A percentile compares a stretch with the other conserved stretches of the same genome.
Evolutionary conservation across 768 basidiomycete genomes (phyloP).

Genomic region (Leccinum sublutescens): DNA sequence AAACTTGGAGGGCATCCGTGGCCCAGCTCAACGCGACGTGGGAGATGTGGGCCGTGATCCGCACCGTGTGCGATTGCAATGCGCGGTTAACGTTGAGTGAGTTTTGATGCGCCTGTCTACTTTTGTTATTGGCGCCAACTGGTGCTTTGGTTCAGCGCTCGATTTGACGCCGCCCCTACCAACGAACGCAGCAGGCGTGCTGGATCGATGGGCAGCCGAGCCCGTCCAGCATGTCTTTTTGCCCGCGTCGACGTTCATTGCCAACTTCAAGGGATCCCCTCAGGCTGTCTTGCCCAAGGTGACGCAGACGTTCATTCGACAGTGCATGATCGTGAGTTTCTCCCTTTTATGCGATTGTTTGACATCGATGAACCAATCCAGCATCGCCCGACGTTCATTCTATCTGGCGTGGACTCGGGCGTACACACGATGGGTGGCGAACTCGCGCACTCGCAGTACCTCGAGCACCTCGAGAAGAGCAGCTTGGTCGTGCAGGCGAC

Average conservation of each 20-base stretch:
- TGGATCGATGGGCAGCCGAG: constrained; percentile 91
- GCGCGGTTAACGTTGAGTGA: constrained; percentile 72
- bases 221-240: constrained; percentile 87
- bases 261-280: constrained; percentile 97
- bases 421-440: constrained; percentile 82
- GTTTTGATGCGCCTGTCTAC: constrained; percentile 34
- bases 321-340: constrained; percentile 76
- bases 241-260: constrained; percentile 88
- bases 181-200: constrained; percentile 65
- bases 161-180: constrained; percentile 91
- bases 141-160: constrained; percentile 81
- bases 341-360: too few species aligned
- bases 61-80: constrained; percentile 85
- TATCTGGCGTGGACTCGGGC: constrained; percentile 63
- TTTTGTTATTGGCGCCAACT: neutral
- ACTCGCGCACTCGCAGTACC: constrained; percentile 85
- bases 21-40: constrained; percentile 74
- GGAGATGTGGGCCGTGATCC: constrained; percentile 99
- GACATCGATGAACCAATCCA: constrained; percentile 38
- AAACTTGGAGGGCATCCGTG: constrained; percentile 42
- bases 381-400: constrained; percentile 84
- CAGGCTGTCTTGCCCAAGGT: constrained; percentile 91
- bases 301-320: constrained; percentile 86
- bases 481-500: constrained; percentile 65
- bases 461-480: constrained; percentile 78